These are phyloP conservation scores for Fragilaria radians DNA, from an alignment of 108 stramenopile species.

Conservation along the genomic window DNA sequence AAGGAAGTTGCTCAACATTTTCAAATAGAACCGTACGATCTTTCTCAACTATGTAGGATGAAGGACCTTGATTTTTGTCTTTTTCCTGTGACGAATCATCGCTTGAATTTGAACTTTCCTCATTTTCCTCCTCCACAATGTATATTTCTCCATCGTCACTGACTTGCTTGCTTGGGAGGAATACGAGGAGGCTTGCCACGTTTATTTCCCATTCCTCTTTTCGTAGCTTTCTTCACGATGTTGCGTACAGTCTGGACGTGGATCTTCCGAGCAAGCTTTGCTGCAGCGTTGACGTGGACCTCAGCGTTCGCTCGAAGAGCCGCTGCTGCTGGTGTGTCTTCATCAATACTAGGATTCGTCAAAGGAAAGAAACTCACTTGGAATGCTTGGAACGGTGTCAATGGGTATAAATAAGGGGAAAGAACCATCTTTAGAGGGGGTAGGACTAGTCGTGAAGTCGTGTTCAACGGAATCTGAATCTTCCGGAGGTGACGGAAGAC, in stretches of 20 bases:
- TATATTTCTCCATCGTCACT: conserved; percentile 2
- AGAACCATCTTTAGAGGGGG: background rate
- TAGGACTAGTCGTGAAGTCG: background rate
- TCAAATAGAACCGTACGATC: background rate
- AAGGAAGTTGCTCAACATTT: conserved; percentile 32
- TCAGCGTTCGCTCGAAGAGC: conserved; percentile 69
- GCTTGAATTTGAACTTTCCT: conserved; percentile 13
- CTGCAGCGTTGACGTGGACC: conserved; percentile 51
- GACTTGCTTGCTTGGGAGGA: no score
- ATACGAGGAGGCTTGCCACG: conserved; percentile 61
- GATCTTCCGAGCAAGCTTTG: conserved; percentile 60
- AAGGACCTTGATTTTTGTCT: background rate
- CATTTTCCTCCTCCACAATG: conserved; percentile 11
- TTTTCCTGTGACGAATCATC: background rate
- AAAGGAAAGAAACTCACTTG: conserved; percentile 1
- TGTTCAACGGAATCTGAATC: background rate
- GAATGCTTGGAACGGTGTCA: background rate
- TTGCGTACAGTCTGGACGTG: conserved; percentile 55
- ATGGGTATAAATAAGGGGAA: background rate
- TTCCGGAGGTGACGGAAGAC: background rate
- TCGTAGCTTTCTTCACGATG: conserved; percentile 41
- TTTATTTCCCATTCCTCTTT: conserved; percentile 36
- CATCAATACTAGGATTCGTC: conserved; percentile 36
- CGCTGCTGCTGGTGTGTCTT: conserved; percentile 71
- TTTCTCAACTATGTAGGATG: background rate